Conservation (phyloP, 768 basidiomycete genomes). For the Lactarius sp. region DNA sequence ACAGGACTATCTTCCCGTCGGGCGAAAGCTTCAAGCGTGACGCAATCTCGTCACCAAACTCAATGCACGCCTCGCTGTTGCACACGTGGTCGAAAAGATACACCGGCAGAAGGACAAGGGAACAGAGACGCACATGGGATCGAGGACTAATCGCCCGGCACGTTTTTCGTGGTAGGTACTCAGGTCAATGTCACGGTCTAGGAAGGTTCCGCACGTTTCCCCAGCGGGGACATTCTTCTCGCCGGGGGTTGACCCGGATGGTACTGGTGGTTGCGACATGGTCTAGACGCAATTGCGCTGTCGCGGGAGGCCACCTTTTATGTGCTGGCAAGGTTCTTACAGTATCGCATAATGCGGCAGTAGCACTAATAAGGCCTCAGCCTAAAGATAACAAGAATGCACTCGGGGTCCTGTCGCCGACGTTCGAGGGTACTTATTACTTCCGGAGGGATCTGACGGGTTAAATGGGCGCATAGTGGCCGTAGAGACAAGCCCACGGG, state of each 20-base stretch:
- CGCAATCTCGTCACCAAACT: slow-evolving; percentile 54
- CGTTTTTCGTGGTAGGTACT: slow-evolving; percentile 46
- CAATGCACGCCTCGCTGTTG: slow-evolving; percentile 53
- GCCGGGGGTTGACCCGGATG: not conserved
- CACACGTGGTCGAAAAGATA: not conserved
- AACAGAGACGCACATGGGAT: slow-evolving; percentile 47
- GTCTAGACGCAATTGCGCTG: not conserved
- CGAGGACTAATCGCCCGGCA: slow-evolving; percentile 57
- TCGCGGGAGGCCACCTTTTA: not conserved
- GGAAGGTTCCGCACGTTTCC: not conserved
- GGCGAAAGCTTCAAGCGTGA: slow-evolving; percentile 49
- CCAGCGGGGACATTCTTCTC: slow-evolving; percentile 1
- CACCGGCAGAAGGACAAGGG: not conserved
- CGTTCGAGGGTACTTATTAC: too few relatives aligned
- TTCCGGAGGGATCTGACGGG: too few relatives aligned
- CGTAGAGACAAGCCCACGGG: too few relatives aligned
- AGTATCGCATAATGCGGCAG: too few relatives aligned
- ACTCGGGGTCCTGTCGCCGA: too few relatives aligned
- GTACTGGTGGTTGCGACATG: not conserved
- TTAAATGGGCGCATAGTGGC: too few relatives aligned
- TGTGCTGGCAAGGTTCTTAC: not conserved
- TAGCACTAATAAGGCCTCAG: too few relatives aligned
- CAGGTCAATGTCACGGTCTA: slow-evolving; percentile 36
- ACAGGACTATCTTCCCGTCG: slow-evolving; percentile 57
- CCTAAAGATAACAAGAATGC: too few relatives aligned